A percentile compares a stretch with the other conserved stretches of the same genome.
phyloP scores from a whole-genome alignment of 2,329 filamentous ascomycete species.

The Colletotrichum paranaense region DNA sequence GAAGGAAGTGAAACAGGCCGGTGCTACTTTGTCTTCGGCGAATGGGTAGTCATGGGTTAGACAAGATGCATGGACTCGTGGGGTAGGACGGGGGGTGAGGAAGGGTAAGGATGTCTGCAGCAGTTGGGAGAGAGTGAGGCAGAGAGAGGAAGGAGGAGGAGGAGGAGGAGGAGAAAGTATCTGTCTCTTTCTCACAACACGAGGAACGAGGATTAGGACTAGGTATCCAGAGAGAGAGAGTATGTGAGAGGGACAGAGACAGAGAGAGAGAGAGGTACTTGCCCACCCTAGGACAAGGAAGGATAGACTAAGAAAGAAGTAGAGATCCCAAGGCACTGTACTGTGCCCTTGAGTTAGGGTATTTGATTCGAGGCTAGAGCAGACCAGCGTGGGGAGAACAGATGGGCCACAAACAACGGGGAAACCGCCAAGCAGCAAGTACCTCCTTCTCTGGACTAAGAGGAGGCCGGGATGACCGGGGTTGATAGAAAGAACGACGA shows the following conservation, averaged over 20 bases:
- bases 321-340: neutral
- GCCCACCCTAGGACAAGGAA: neutral
- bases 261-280: neutral
- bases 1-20: constrained; percentile 48
- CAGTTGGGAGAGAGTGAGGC: constrained; percentile 9
- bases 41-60: constrained; percentile 36
- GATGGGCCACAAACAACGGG: constrained; percentile 19
- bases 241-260: too few relatives aligned
- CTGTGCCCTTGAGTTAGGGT: constrained; percentile 17
- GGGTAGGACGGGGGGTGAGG: constrained; percentile 29
- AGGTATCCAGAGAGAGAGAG: too few relatives aligned
- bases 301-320: neutral
- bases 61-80: constrained; percentile 35
- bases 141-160: too few relatives aligned
- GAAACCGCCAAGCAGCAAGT: constrained; percentile 20
- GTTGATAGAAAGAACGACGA: neutral
- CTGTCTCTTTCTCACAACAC: constrained; percentile 1
- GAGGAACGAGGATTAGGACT: neutral
- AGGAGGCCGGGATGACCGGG: constrained; percentile 20
- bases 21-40: constrained; percentile 44
- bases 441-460: constrained; percentile 5
- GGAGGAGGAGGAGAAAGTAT: neutral
- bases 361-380: neutral
- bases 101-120: constrained; percentile 31
- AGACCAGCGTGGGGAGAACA: constrained; percentile 12